Percentiles rank a stretch among this genome's conserved stretches.
Conservation (phyloP, 805 yeast genomes). For the Maudiozyma pseudohumilis region DNA sequence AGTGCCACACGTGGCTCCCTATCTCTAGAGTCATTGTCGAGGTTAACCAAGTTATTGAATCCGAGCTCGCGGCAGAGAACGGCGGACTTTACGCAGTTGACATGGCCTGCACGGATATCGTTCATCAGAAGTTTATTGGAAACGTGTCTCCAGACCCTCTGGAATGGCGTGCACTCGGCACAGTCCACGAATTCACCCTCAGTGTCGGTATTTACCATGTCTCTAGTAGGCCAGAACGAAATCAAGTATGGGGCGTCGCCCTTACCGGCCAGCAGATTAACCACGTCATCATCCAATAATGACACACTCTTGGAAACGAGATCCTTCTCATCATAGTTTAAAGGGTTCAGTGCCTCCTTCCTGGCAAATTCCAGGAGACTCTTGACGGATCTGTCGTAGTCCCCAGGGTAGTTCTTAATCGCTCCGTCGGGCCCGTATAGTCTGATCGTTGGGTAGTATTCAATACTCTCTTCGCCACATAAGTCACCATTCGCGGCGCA, state of each 20-base stretch:
- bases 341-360: slow-evolving; percentile 41
- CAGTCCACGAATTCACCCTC: slow-evolving; percentile 34
- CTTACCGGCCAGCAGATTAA: slow-evolving; percentile 42
- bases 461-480: slow-evolving; percentile 57
- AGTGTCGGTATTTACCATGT: slow-evolving; percentile 29
- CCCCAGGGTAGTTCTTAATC: slow-evolving; percentile 39
- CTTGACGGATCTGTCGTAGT: slow-evolving; percentile 37
- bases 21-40: slow-evolving; percentile 9
- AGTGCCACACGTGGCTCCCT: slow-evolving; percentile 37
- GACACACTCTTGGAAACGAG: slow-evolving; percentile 34
- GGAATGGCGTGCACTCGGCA: slow-evolving; percentile 41
- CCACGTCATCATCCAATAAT: slow-evolving; percentile 34
- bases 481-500: slow-evolving; percentile 83
- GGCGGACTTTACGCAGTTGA: slow-evolving; percentile 46
- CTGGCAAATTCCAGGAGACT: slow-evolving; percentile 44
- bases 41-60: slow-evolving; percentile 27
- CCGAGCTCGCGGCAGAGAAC: slow-evolving; percentile 46
- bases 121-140: slow-evolving; percentile 37
- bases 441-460: slow-evolving; percentile 59
- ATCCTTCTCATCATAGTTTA: slow-evolving; percentile 29
- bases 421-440: slow-evolving; percentile 53
- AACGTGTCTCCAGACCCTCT: slow-evolving; percentile 48
- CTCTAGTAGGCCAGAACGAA: slow-evolving; percentile 55
- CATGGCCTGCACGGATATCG: slow-evolving; percentile 39
- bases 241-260: slow-evolving; percentile 44